Conservation (phyloP, 129 eudicot genomes). For the Flaveria trinervia region DNA sequence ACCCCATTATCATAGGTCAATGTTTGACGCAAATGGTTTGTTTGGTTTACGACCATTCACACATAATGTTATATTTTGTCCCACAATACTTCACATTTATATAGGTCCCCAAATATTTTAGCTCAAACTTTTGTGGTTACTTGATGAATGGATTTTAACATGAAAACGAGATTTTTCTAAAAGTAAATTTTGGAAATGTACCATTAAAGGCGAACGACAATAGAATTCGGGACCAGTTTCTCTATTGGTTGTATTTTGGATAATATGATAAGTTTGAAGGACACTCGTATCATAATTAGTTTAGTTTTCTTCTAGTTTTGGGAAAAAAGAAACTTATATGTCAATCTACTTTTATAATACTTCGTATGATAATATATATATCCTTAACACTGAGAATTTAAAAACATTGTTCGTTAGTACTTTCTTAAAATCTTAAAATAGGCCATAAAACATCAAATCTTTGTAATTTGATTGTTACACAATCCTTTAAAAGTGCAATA, state of each 20-base stretch:
- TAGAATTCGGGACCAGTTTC: neutral
- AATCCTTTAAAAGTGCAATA: neutral
- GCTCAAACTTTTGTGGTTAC: neutral
- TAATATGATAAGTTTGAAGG: neutral
- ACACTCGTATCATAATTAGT: neutral
- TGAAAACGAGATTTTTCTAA: neutral
- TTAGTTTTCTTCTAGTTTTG: conserved; percentile 7
- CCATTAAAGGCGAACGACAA: neutral
- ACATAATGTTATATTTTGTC: neutral
- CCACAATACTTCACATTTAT: neutral
- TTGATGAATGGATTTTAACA: neutral
- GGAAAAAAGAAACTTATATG: neutral
- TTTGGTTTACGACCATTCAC: neutral
- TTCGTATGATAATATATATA: too few species aligned
- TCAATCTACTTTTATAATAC: neutral
- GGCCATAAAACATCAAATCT: neutral
- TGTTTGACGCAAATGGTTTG: neutral
- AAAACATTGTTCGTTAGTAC: too few species aligned
- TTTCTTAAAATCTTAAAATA: neutral
- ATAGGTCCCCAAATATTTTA: conserved; percentile 9
- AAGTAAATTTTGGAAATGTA: neutral
- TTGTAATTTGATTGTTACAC: neutral
- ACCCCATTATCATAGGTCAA: conserved; percentile 15
- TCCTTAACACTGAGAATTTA: too few species aligned
- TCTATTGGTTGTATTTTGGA: neutral